Base-by-base conservation (phyloP, 2,329 filamentous ascomycete species). In the Didymosphaeria variabile region DNA sequence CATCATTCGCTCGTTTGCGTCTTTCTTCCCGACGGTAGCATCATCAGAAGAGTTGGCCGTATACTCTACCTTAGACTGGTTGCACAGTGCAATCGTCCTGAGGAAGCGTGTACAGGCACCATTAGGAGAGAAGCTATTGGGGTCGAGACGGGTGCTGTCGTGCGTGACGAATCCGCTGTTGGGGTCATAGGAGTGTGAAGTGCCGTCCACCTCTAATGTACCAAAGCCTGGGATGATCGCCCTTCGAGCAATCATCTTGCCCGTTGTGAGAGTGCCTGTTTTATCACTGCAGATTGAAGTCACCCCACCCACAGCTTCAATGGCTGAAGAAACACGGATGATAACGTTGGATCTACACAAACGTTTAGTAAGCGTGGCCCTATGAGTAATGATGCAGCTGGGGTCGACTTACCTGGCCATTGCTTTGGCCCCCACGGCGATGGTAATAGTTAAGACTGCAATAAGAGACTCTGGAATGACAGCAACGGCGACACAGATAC, bases 361-460 rank as follows among this genome's bases (percentile, higher is more conserved):
- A 23, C 9, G 19, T 23, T 17, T 7, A 45, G 21, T 53, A 8
- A 40, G 49, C 23, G 12, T 29, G 17, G 12, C n/a, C 4, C n/a
- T n/a, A 9, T 29, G 21, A 12, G 32, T 23, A n/a, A 26, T 21
- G n/a, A 29, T 26, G 50, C 13, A 12, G 15, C 23, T 19, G 21
- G 46, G 7, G 21, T 19, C 21, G 19, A 53, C 52, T 44, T 44
- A 55, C 52, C 72, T 76, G 29, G 76, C 78, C 78, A 80, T 80
- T 44, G 74, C 75, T 64, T 79, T 80, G 10, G 75, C 77, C 49
- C 78, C 78, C 17, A 79, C 77, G 4, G 77, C 74, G 81, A 90
- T 89, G 4, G 88, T 90, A 57, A 90, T 90, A 34, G 88, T 90
- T 32, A 90, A 77, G 2, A 90, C 88, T 5, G 88, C 89, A 36